These are phyloP conservation scores for Yueomyces sp. DNA, from an alignment of 805 yeast genomes.

Conservation along the genomic window DNA sequence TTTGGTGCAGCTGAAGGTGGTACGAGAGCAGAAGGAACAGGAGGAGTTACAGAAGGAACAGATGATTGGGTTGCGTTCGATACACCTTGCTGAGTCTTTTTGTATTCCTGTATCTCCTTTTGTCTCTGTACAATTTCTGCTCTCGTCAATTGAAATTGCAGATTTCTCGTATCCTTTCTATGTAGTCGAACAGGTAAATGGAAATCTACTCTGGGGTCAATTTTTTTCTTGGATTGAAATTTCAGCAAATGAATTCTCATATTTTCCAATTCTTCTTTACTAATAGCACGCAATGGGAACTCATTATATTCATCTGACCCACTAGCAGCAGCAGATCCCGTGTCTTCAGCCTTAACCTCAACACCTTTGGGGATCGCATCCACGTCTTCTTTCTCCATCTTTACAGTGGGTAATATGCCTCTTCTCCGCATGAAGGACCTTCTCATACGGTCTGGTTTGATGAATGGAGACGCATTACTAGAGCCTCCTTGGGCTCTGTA, in stretches of 20 bases:
- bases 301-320: constrained; percentile 22
- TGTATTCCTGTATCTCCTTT: constrained; percentile 31
- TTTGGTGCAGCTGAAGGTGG: neutral
- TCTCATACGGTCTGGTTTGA: constrained; percentile 24
- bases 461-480: constrained; percentile 21
- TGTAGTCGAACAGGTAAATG: constrained; percentile 77
- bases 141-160: constrained; percentile 74
- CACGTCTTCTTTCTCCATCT: constrained; percentile 23
- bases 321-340: neutral
- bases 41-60: neutral
- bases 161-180: constrained; percentile 83
- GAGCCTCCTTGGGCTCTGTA: constrained; percentile 6
- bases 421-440: constrained; percentile 22
- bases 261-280: constrained; percentile 56
- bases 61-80: constrained; percentile 16
- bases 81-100: constrained; percentile 21
- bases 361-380: constrained; percentile 6
- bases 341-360: constrained; percentile 12
- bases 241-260: constrained; percentile 69
- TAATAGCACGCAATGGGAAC: constrained; percentile 51
- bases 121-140: constrained; percentile 59
- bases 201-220: constrained; percentile 62
- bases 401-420: constrained; percentile 1
- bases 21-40: neutral
- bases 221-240: constrained; percentile 58